phyloP scores from a whole-genome alignment of 2,329 filamentous ascomycete genomes.

The Claviceps sp. region DNA sequence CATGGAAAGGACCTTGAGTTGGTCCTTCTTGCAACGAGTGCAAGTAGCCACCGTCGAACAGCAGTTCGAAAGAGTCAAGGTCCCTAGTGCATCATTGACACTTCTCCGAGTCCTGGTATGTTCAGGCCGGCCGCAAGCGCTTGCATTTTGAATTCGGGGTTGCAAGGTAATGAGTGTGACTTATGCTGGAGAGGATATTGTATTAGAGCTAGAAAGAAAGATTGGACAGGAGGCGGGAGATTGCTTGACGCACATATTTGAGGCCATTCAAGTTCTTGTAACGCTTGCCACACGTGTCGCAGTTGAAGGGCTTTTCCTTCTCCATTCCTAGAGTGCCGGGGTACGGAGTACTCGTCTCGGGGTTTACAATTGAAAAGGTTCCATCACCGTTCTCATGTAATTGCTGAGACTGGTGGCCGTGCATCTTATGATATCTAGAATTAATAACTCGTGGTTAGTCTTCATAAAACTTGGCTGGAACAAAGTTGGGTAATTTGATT shows the following conservation, averaged over 20 bases:
- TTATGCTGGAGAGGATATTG: constrained; percentile 39
- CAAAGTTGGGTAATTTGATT: neutral
- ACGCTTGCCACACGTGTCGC: constrained; percentile 90
- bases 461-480: neutral
- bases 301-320: constrained; percentile 98
- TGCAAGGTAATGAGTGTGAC: constrained; percentile 76
- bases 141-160: constrained; percentile 55
- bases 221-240: neutral
- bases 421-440: constrained; percentile 56
- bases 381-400: constrained; percentile 94
- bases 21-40: neutral
- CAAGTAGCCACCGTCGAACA: neutral
- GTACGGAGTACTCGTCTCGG: constrained; percentile 85
- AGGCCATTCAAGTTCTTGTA: constrained; percentile 99
- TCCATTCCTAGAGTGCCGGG: constrained; percentile 98
- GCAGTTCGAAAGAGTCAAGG: neutral
- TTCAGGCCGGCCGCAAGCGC: constrained; percentile 31
- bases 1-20: neutral
- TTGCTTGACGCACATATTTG: constrained; percentile 63
- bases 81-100: constrained; percentile 24
- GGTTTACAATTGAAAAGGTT: constrained; percentile 96
- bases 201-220: constrained; percentile 17
- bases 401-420: constrained; percentile 93
- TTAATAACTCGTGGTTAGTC: neutral
- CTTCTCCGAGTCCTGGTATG: constrained; percentile 31